Percentiles rank a stretch among this genome's conserved stretches.
Conservation (phyloP, 1,139 yeast species). For the Hyphopichia khmerensis region DNA sequence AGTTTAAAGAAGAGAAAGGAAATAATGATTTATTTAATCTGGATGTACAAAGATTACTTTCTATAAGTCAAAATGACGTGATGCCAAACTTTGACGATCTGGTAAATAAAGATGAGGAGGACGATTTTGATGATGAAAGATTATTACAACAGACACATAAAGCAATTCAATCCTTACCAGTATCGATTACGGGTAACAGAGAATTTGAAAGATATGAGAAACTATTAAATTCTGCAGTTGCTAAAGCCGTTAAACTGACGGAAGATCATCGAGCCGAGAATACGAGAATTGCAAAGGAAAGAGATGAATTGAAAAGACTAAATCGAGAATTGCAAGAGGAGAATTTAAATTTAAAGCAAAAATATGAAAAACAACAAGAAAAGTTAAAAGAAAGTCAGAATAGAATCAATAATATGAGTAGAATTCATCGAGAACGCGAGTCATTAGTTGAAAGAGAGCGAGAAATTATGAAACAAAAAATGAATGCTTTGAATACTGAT, state of each 20-base stretch:
- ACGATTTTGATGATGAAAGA: conserved; percentile 1
- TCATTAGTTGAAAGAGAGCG: background rate
- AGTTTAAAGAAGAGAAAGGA: background rate
- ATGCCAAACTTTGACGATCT: background rate
- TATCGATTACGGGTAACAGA: background rate
- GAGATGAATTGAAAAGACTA: background rate
- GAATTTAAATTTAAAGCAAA: background rate
- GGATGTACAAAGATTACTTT: background rate
- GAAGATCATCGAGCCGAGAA: background rate
- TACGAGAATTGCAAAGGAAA: background rate
- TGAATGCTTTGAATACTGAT: background rate
- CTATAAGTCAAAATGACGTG: background rate
- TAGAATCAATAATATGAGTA: background rate
- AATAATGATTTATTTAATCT: background rate
- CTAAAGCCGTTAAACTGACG: background rate
- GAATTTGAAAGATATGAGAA: conserved; percentile 4
- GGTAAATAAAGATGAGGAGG: background rate
- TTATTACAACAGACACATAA: conserved; percentile 3
- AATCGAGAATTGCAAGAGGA: background rate
- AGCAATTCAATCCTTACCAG: conserved; percentile 2
- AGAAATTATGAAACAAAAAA: background rate
- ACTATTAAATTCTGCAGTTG: conserved; percentile 2
- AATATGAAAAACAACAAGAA: background rate
- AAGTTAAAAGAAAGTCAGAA: background rate
- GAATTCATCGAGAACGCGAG: background rate